Percentiles rank a stretch among this genome's conserved stretches.
phyloP scores from a whole-genome alignment of 805 yeast genomes.

The Kluyveromyces nonfermentans region DNA sequence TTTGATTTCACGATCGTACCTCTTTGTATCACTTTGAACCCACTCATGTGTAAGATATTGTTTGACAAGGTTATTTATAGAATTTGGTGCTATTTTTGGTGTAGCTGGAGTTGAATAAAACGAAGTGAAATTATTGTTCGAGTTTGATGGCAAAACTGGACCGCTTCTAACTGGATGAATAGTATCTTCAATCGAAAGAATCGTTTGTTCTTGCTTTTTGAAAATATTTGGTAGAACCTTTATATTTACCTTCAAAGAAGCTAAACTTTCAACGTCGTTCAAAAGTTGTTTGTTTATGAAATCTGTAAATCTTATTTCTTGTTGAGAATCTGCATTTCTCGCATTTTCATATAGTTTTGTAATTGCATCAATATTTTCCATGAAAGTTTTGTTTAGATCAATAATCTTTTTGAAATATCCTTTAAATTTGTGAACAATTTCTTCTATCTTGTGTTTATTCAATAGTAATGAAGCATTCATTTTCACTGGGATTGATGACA shows the following conservation, averaged over 20 bases:
- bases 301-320: constrained; percentile 23
- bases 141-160: not conserved
- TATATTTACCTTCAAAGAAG: constrained; percentile 15
- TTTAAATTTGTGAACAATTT: constrained; percentile 19
- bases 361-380: constrained; percentile 13
- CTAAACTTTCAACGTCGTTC: constrained; percentile 27
- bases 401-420: constrained; percentile 9
- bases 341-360: constrained; percentile 21
- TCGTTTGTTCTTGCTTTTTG: constrained; percentile 18
- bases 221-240: constrained; percentile 20
- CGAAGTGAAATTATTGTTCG: constrained; percentile 7
- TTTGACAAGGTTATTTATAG: constrained; percentile 13
- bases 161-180: constrained; percentile 1
- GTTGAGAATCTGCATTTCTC: constrained; percentile 10
- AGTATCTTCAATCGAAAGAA: constrained; percentile 12
- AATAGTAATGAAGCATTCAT: constrained; percentile 28
- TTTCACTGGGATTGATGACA: constrained; percentile 34
- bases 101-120: constrained; percentile 7
- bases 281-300: constrained; percentile 20
- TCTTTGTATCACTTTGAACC: constrained; percentile 24
- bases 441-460: constrained; percentile 15
- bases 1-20: constrained; percentile 25
- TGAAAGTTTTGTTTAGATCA: constrained; percentile 13
- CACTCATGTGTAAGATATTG: constrained; percentile 21
- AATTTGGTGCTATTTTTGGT: not conserved